A percentile compares a stretch with the other conserved stretches of the same genome.
These are phyloP conservation scores for Salix suchowensis DNA, from an alignment of 345 rosid genomes.

Conservation along the genomic window DNA sequence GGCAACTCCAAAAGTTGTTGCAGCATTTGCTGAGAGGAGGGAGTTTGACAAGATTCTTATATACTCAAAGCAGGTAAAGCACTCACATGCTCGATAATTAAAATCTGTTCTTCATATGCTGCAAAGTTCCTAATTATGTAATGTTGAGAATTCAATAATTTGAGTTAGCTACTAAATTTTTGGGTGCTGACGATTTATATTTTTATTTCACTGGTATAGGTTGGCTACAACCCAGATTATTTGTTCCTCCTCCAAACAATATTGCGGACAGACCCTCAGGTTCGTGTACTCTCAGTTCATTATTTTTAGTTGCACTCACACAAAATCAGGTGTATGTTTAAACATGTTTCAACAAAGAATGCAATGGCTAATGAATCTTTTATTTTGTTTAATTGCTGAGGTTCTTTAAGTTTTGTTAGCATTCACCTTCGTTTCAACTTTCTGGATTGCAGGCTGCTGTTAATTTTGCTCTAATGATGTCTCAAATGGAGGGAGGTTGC, in stretches of 20 bases:
- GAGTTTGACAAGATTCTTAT: slow-evolving; percentile 89
- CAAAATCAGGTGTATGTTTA: background rate
- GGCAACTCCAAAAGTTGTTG: slow-evolving; percentile 93
- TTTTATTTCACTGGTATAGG: slow-evolving; percentile 36
- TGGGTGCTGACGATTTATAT: background rate
- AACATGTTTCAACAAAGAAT: background rate
- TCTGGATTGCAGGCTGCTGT: slow-evolving; percentile 71
- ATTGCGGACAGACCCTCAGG: slow-evolving; percentile 96
- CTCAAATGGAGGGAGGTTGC: slow-evolving; percentile 98
- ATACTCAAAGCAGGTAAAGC: slow-evolving; percentile 76
- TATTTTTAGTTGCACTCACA: background rate
- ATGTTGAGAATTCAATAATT: background rate
- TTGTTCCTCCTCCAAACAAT: slow-evolving; percentile 94
- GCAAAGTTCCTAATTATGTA: background rate
- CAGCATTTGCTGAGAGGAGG: slow-evolving; percentile 91
- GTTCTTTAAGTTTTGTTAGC: background rate
- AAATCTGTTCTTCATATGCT: background rate
- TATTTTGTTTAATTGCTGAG: background rate
- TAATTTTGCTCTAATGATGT: slow-evolving; percentile 96
- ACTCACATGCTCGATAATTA: background rate
- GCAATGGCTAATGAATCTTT: background rate
- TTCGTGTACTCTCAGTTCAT: slow-evolving; percentile 16
- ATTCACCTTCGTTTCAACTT: background rate
- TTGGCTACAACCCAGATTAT: slow-evolving; percentile 93
- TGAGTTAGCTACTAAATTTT: background rate